Percentiles rank a stretch among this genome's conserved stretches.
Evolutionary conservation across 2,329 filamentous ascomycete genomes (phyloP).

Genomic region (Colletotrichum tropicale): DNA sequence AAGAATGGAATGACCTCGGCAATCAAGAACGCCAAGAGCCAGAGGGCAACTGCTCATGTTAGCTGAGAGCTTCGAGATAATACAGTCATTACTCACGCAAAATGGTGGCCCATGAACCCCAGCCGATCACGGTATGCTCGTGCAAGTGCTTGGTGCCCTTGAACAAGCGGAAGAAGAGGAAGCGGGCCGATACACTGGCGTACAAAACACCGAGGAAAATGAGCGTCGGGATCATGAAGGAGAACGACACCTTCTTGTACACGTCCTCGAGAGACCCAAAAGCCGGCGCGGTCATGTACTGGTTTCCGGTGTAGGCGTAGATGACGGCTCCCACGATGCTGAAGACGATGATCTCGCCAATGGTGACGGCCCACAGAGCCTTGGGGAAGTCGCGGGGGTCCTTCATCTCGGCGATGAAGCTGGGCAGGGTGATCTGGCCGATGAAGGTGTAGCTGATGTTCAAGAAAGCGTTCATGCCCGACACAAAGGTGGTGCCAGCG

Average conservation of each 20-base stretch:
- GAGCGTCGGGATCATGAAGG: slow-evolving; percentile 93
- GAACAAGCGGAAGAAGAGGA: slow-evolving; percentile 91
- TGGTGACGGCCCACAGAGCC: slow-evolving; percentile 88
- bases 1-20: slow-evolving; percentile 95
- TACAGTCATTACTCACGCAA: slow-evolving; percentile 49
- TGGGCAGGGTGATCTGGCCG: slow-evolving; percentile 90
- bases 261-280: slow-evolving; percentile 82
- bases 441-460: slow-evolving; percentile 98
- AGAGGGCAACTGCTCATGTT: slow-evolving; percentile 58
- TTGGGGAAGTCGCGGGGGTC: slow-evolving; percentile 83
- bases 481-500: slow-evolving; percentile 76
- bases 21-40: slow-evolving; percentile 91
- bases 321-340: slow-evolving; percentile 80
- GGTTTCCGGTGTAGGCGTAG: slow-evolving; percentile 86
- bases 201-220: slow-evolving; percentile 93
- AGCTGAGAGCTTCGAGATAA: neutral
- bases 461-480: slow-evolving; percentile 85
- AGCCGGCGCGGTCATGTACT: slow-evolving; percentile 87
- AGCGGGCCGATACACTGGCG: slow-evolving; percentile 86
- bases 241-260: slow-evolving; percentile 89
- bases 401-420: slow-evolving; percentile 95
- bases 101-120: slow-evolving; percentile 79
- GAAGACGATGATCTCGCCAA: slow-evolving; percentile 87
- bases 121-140: slow-evolving; percentile 81
- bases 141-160: slow-evolving; percentile 76